Conservation (phyloP, 2,329 filamentous ascomycete species). For the Cladosporium sp. region DNA sequence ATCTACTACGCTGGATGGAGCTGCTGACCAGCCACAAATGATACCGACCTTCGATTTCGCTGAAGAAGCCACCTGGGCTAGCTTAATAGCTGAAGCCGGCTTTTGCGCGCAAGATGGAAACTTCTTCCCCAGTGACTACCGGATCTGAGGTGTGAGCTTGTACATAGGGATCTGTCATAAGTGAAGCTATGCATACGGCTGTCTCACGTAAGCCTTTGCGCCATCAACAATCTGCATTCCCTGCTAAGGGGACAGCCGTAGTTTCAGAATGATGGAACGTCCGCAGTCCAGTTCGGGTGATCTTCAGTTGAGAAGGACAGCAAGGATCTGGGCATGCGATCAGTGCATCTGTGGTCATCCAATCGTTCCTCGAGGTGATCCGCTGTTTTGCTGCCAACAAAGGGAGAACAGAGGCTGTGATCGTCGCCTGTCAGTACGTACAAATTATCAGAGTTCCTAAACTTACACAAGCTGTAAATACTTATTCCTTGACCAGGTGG, state of each 20-base stretch:
- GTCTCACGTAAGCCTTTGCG: no score
- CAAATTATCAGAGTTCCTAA: not conserved
- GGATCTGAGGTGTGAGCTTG: no score
- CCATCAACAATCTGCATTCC: not conserved
- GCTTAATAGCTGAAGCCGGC: no score
- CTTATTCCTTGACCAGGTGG: conserved; percentile 20
- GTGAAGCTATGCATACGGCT: no score
- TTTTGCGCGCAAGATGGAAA: no score
- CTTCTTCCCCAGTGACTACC: no score
- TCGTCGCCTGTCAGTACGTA: not conserved
- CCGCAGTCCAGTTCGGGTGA: conserved; percentile 13
- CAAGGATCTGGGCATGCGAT: conserved; percentile 20
- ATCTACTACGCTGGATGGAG: no score
- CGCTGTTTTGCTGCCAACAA: conserved; percentile 22
- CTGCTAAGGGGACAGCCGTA: conserved; percentile 17
- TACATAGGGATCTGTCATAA: no score
- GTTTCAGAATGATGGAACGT: conserved; percentile 20
- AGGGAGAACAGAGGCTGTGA: conserved; percentile 18
- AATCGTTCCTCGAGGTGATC: conserved; percentile 18
- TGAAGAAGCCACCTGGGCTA: no score
- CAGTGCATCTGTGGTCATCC: conserved; percentile 22
- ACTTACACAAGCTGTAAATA: conserved; percentile 22
- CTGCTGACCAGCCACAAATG: no score
- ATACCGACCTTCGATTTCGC: no score
- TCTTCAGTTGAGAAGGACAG: conserved; percentile 19